Percentiles rank a stretch among this genome's conserved stretches.
These are phyloP conservation scores for Fusarium begoniae DNA, from an alignment of 2,329 filamentous ascomycete genomes.

Conservation along the genomic window DNA sequence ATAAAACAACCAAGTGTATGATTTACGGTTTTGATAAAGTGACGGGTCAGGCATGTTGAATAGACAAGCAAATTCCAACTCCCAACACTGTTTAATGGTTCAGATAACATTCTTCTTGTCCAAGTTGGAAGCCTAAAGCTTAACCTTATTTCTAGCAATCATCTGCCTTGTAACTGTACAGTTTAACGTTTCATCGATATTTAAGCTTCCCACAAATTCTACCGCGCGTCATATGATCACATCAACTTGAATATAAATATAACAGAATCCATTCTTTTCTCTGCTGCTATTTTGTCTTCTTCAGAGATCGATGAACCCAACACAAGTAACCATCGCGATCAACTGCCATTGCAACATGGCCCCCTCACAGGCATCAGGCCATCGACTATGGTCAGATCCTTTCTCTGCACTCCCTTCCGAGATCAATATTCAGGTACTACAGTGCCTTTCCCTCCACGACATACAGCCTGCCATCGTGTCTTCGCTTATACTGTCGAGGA, in stretches of 20 bases:
- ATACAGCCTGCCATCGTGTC: too few relatives aligned
- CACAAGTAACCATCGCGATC: neutral
- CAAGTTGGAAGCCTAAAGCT: neutral
- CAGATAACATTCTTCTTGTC: accelerated
- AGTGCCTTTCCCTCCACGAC: neutral
- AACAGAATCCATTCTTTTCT: neutral
- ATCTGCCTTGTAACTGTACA: neutral
- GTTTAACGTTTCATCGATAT: accelerated
- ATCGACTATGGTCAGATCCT: neutral
- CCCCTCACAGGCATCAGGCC: neutral
- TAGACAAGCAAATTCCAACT: accelerated
- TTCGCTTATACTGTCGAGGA: neutral
- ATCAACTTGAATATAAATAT: neutral
- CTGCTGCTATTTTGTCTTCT: neutral
- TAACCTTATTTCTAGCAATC: neutral
- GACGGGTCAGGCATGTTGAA: too few relatives aligned
- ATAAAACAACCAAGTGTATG: too few relatives aligned
- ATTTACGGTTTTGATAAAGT: accelerated
- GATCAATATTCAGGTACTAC: neutral
- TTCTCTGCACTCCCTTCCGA: neutral
- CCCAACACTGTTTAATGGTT: accelerated
- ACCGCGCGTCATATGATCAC: neutral
- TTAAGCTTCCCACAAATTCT: neutral
- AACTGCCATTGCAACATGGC: neutral
- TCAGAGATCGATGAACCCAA: too few relatives aligned